Percentiles rank a stretch among this genome's conserved stretches.
phyloP scores from a whole-genome alignment of 306 rosid species.

The Gastrolobium villosum region DNA sequence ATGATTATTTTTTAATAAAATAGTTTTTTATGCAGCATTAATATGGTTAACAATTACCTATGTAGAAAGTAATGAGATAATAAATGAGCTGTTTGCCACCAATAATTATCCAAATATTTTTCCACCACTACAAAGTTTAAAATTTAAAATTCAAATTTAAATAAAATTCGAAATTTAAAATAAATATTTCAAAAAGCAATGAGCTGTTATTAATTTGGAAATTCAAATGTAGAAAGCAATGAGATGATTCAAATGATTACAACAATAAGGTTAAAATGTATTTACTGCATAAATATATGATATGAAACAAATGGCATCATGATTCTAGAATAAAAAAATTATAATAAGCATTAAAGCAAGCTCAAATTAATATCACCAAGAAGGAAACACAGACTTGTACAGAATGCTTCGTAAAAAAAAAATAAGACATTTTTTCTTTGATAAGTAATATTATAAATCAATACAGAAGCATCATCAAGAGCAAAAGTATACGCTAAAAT shows the following conservation, averaged over 20 bases:
- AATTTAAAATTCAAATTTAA: too few relatives aligned
- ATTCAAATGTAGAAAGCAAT: too few relatives aligned
- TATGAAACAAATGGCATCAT: slow-evolving; percentile 16
- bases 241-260: slow-evolving; percentile 23
- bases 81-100: too few relatives aligned
- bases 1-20: too few relatives aligned
- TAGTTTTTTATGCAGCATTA: too few relatives aligned
- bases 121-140: too few relatives aligned
- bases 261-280: slow-evolving; percentile 26
- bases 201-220: too few relatives aligned
- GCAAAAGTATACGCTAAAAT: slow-evolving; percentile 36
- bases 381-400: slow-evolving; percentile 11
- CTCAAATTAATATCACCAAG: slow-evolving; percentile 39
- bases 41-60: too few relatives aligned
- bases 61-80: too few relatives aligned
- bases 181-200: too few relatives aligned
- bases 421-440: not conserved
- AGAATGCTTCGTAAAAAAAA: not conserved
- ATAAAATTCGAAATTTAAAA: too few relatives aligned
- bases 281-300: slow-evolving; percentile 21
- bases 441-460: slow-evolving; percentile 29
- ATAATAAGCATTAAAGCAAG: slow-evolving; percentile 8
- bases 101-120: too few relatives aligned
- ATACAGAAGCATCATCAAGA: slow-evolving; percentile 30
- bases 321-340: not conserved